Evolutionary conservation across 148 eudicot species (phyloP).

Genomic region (Rhododendron ovatum): DNA sequence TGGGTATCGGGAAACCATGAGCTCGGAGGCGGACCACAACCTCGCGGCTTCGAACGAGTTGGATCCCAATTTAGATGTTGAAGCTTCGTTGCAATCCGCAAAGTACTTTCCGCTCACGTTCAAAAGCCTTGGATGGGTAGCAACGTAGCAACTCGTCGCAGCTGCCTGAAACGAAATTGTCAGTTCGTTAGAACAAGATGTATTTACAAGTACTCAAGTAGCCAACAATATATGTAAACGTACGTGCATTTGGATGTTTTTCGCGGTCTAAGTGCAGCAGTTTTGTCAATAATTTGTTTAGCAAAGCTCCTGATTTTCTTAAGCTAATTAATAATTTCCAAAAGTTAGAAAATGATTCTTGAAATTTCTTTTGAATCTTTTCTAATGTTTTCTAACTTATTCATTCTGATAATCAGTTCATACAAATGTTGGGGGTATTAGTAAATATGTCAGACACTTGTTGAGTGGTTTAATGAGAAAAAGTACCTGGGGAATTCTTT

Average conservation of each 20-base stretch:
- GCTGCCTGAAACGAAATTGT: background rate
- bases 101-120: background rate
- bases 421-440: no score
- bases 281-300: no score
- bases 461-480: no score
- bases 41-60: conserved; percentile 47
- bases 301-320: no score
- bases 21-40: conserved; percentile 64
- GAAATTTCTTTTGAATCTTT: no score
- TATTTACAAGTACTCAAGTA: background rate
- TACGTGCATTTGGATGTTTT: background rate
- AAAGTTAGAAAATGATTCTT: background rate
- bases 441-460: no score
- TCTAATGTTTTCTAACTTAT: background rate
- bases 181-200: background rate
- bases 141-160: conserved; percentile 7
- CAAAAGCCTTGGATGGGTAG: background rate
- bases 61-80: conserved; percentile 55
- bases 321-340: background rate
- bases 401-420: background rate
- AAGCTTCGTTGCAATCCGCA: conserved; percentile 25
- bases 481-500: no score
- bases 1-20: conserved; percentile 34
- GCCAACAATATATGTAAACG: background rate
- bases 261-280: background rate